Conservation (phyloP, 768 basidiomycete species). For the Rhizopogon vinicolor region DNA sequence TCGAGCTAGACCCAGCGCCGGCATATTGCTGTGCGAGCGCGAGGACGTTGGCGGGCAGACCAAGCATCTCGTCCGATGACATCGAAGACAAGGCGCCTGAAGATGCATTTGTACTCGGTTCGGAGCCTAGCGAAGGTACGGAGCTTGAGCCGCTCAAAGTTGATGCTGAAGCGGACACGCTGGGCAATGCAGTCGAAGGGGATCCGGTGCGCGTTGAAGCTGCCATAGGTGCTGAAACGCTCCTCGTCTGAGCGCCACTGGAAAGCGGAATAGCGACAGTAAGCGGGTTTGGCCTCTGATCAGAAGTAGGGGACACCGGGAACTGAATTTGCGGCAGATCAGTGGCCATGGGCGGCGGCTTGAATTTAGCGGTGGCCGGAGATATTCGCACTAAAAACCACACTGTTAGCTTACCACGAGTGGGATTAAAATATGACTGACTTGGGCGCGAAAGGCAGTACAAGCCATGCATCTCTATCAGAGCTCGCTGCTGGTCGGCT, state of each 20-base stretch:
- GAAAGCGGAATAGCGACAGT: constrained; percentile 49
- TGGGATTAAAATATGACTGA: constrained; percentile 33
- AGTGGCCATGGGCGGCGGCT: constrained; percentile 45
- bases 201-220: constrained; percentile 23
- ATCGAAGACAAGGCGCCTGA: constrained; percentile 46
- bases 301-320: constrained; percentile 20
- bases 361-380: constrained; percentile 85
- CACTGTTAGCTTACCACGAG: constrained; percentile 20
- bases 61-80: constrained; percentile 51
- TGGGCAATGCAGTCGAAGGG: constrained; percentile 19
- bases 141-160: constrained; percentile 51
- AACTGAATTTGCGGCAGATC: constrained; percentile 47
- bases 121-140: constrained; percentile 46
- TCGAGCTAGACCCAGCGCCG: constrained; percentile 28
- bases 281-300: constrained; percentile 34
- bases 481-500: constrained; percentile 81
- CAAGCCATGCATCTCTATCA: constrained; percentile 89
- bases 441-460: constrained; percentile 88
- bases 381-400: constrained; percentile 76
- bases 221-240: constrained; percentile 69
- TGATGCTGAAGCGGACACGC: constrained; percentile 41
- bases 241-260: constrained; percentile 45
- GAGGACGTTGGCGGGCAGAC: constrained; percentile 39
- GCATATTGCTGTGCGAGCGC: constrained; percentile 47
- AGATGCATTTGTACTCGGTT: constrained; percentile 39